Base-by-base conservation (phyloP, 768 basidiomycete species). In the Daedaleopsis nitida region DNA sequence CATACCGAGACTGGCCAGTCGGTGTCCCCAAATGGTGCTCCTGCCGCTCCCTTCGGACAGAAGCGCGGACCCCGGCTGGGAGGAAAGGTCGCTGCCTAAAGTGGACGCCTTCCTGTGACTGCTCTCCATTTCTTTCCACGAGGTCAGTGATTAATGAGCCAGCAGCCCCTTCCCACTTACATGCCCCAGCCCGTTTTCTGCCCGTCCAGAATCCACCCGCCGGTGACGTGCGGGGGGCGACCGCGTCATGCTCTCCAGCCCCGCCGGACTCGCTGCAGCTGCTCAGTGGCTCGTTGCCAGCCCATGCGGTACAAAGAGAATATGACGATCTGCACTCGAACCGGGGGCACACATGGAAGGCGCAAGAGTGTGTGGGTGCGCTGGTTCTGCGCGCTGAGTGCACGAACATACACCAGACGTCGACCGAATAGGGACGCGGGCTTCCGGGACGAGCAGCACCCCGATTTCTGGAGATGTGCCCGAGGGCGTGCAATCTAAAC, bases 391-490 rank as follows among this genome's bases (percentile, higher is more conserved):
- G 27, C 27, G 27, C 32, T 2, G 3, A 4, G 24, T 2, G n/a
- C 5, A 47, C 45, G 19, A 42, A 32, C 27, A 32, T 19, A 10
- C 21, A n/a, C 47, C 19, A 49, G 47, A 49, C 47, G 47, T n/a
- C 16, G 21, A 34, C 60, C 55, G 51, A 52, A 45, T 35, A 42
- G 51, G 55, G 21, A 57, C 23, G 16, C 10, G 39, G 12, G 24
- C n/a, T 23, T 42, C 60, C 55, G 37, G 60, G 12, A 39, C 42
- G 37, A 37, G 19, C 24, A 27, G 50, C 19, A 62, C 60, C 60
- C 60, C 60, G 55, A 57, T 52, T 62, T 49, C 60, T 57, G 6
- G n/a, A 57, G 37, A 38, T 42, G 60, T 43, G 23, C 43, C 21
- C 42, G 13, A 14, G 9, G 19, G 42, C 14, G 48, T 23, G 24